These are phyloP conservation scores for Quercus suber DNA, from an alignment of 306 rosid species.

Conservation along the genomic window DNA sequence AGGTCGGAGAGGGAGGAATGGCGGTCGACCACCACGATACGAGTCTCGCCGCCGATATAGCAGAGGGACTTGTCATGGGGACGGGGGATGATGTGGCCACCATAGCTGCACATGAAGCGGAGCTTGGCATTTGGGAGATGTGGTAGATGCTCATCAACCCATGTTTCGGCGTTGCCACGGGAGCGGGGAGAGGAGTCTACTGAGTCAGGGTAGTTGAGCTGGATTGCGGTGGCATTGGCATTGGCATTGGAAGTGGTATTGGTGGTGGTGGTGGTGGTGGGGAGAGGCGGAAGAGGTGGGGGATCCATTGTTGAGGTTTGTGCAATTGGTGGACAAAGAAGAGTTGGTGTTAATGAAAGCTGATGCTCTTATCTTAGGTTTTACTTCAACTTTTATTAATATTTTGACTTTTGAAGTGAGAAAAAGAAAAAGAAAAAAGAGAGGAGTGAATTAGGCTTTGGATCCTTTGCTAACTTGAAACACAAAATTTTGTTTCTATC, in stretches of 20 bases:
- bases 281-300: constrained; percentile 11
- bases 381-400: neutral
- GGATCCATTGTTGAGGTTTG: constrained; percentile 20
- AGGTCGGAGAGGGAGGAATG: constrained; percentile 60
- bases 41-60: constrained; percentile 91
- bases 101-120: constrained; percentile 95
- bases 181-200: constrained; percentile 60
- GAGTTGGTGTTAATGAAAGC: constrained; percentile 4
- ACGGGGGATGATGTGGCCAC: constrained; percentile 95
- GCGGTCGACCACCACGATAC: constrained; percentile 76
- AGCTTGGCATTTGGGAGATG: constrained; percentile 70
- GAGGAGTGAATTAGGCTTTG: neutral
- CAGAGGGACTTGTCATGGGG: constrained; percentile 89
- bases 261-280: constrained; percentile 6
- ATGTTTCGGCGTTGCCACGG: constrained; percentile 45
- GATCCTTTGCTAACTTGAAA: neutral
- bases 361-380: constrained; percentile 7
- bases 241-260: constrained; percentile 12
- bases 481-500: neutral
- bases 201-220: constrained; percentile 45
- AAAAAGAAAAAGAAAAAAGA: constrained; percentile 2
- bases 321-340: constrained; percentile 12
- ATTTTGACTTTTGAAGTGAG: constrained; percentile 16
- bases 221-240: constrained; percentile 17
- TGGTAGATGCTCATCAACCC: constrained; percentile 51